Conservation (phyloP, 257 asterid species). For the Solanum appendiculatum region DNA sequence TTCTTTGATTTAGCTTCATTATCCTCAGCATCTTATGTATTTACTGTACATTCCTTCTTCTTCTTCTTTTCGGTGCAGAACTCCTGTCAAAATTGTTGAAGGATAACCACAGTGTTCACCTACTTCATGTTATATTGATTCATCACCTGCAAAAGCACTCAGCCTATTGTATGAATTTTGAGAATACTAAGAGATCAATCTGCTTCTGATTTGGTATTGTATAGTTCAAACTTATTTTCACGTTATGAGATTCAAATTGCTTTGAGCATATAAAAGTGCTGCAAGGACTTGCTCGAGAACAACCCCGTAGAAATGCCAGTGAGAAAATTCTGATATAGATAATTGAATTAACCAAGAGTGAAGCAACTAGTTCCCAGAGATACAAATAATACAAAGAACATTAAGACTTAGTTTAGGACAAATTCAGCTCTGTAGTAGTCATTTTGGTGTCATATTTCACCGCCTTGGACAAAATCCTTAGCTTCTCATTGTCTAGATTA, state of each 20-base stretch:
- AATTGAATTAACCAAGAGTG: not conserved
- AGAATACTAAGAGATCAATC: not conserved
- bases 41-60: not conserved
- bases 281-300: not conserved
- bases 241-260: not conserved
- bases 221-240: not conserved
- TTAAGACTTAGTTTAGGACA: not conserved
- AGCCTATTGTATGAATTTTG: not conserved
- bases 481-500: not conserved
- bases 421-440: not conserved
- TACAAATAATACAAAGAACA: not conserved
- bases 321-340: not conserved
- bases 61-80: constrained; percentile 35
- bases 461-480: not conserved
- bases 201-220: not conserved
- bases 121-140: constrained; percentile 3
- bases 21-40: not conserved
- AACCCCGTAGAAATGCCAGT: not conserved
- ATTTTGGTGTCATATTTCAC: not conserved
- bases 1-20: not conserved
- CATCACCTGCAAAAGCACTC: not conserved
- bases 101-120: constrained; percentile 29
- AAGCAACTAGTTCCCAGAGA: not conserved
- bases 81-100: constrained; percentile 80
- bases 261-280: not conserved